Evolutionary conservation across 495 filamentous ascomycete species (phyloP).

Genomic region (Thermothielavioides terrestris): DNA sequence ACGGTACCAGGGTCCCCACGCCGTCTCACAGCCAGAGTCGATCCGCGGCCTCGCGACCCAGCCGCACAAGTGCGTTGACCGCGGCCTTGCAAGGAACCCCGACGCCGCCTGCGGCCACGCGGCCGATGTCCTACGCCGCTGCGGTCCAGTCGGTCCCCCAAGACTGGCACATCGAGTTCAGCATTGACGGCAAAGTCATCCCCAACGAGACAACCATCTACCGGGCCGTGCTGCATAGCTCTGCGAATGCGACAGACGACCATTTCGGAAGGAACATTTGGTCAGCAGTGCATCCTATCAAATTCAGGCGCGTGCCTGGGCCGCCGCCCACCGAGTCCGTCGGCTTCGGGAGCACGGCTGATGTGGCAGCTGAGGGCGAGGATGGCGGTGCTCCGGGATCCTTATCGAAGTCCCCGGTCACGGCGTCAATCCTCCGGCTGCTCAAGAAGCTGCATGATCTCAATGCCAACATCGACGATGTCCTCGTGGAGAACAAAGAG

Average conservation of each 20-base stretch:
- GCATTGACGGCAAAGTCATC: conserved; percentile 72
- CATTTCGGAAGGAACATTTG: conserved; percentile 68
- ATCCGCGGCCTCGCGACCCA: conserved; percentile 23
- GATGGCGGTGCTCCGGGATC: conserved; percentile 64
- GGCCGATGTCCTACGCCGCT: conserved; percentile 69
- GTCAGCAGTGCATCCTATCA: conserved; percentile 84
- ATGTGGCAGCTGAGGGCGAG: conserved; percentile 36
- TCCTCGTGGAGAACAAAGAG: conserved; percentile 80
- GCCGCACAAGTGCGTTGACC: conserved; percentile 40
- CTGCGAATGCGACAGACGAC: conserved; percentile 55
- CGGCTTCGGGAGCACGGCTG: conserved; percentile 48
- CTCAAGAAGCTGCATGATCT: conserved; percentile 88
- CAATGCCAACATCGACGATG: conserved; percentile 91
- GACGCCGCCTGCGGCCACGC: conserved; percentile 40
- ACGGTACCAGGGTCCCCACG: conserved; percentile 82
- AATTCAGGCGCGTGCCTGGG: conserved; percentile 77
- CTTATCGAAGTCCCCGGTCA: conserved; percentile 73
- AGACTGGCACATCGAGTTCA: conserved; percentile 98
- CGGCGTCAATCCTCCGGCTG: conserved; percentile 78
- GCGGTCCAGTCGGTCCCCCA: conserved; percentile 71
- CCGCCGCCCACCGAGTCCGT: conserved; percentile 77
- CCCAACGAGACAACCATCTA: conserved; percentile 94
- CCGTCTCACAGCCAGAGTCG: conserved; percentile 54
- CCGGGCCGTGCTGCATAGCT: conserved; percentile 81
- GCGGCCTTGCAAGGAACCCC: conserved; percentile 42